Evolutionary conservation across 768 basidiomycete genomes (phyloP), one percentile per base, ranked within the genome.

Genomic region (Lactarius akahatsu): DNA sequence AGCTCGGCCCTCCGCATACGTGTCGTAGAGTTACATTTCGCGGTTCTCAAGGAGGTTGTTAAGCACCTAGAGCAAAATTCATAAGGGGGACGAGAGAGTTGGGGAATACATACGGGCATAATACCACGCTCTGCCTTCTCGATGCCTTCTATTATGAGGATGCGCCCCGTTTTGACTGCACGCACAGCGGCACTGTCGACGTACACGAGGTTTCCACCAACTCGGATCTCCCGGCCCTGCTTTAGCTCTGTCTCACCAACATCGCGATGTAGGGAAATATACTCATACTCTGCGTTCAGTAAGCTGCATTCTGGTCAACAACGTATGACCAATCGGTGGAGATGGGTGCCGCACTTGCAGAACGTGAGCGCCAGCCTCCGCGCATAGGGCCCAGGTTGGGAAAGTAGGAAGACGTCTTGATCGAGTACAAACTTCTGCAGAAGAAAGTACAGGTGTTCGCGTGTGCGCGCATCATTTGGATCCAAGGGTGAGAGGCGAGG

Each of bases 111-210:
- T 72, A 86, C 85, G 18, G 87, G 87, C 86, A 88, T 88, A 32
- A 88, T 89, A 34, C 87, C 87, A 28, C 87, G 81, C 70, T 88
- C 87, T 7, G 87, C 87, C 74, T 88, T 88, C 73, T 89, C 87
- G 72, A 88, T 85, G 23, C 87, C 87, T 72, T 89, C 87, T 57
- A 88, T 74, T 58, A 89, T 87, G 30, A 89, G 78, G 30, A 89
- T 72, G 1, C 87, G 81, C 8, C 87, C 87, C 70, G 84, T 78
- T 71, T 88, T 89, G 26, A 85, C 87, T 5, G 87, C 87, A 55
- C 81, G 81, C 0, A 88, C 87, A 0, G 86, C 84, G 4, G 86
- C 82, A 71, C 86, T 88, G 72, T 89, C 87, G 23, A 86, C 83
- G 71, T 88, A 88, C n/a, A 84, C 80, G 2, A 88, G 77, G 65